Base-by-base conservation (phyloP, 2,329 filamentous ascomycete genomes). In the Aplosporella prunicola region DNA sequence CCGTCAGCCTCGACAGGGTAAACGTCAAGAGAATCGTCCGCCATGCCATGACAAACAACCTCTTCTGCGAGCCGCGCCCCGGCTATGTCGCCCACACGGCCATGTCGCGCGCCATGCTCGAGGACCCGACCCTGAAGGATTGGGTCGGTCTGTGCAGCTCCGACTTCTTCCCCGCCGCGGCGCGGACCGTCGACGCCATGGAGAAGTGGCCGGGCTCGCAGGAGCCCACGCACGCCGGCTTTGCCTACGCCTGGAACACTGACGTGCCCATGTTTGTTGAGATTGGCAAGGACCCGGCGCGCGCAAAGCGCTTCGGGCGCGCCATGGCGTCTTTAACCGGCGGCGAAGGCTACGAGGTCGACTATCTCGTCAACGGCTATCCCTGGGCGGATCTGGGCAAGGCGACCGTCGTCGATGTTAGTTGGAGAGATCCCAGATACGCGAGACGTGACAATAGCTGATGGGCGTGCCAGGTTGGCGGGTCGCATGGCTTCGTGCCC, bases 31-130 rank as follows among this genome's bases (percentile, higher is more conserved):
- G 64, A 15, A 43, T 67, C 1, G 30, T 66, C 16, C 61, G 63
- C 9, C 53, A 60, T 22, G 59, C 61, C 20, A 61, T 63, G 41
- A 52, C 55, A 1, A 61, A 62, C 41, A 54, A 55, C 29, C 45
- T 66, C 15, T 67, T 68, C 38, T 39, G 43, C 16, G 66, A 68
- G 45, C 61, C 60, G 0, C 38, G 49, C 10, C 43, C 50, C 3
- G 62, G 58, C 3, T 46, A 50, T 10, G 59, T 69, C 4, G 56
- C 58, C 3, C 66, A 68, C 43, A 67, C 60, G 4, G 47, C 47
- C 7, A 43, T 43, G 3, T 50, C 48, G 15, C 44, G 39, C 16
- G 18, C 35, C 13, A 20, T 45, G 25, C 32, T 38, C n/a, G 38
- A 43, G 6, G 42, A 44, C 32, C 34, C 42, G 14, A 29, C 30